Base-by-base conservation (phyloP, 2,329 filamentous ascomycete genomes). In the Colletotrichum cereale region DNA sequence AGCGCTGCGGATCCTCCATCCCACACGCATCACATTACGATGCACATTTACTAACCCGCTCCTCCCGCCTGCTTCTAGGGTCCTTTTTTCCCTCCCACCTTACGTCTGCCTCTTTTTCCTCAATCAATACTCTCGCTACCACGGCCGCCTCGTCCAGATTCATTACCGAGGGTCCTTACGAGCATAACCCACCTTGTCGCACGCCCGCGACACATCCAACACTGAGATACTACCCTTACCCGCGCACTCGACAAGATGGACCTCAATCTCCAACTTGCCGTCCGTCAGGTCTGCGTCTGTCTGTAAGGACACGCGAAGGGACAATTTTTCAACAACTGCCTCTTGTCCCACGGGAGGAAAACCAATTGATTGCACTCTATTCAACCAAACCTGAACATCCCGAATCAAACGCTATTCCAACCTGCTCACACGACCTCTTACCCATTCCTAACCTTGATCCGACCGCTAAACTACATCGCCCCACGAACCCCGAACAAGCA, bases 221-320 rank as follows among this genome's bases (percentile, higher is more conserved):
- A 47, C 58, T 31, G 52, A n/a, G n/a, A n/a, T n/a, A 42, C 44
- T 21, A 57, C 38, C 62, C 29, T 57, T 42, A 66, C 44, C 47
- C 31, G 47, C 34, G 36, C 64, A 61, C 56, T 62, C 69, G 72
- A 73, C 72, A 73, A 73, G 72, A 73, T 73, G 72, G 72, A 73
- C 47, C 53, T 66, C 67, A 67, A 71, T 47, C 34, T 73, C 72
- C 72, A 73, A 73, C 72, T 73, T 73, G 72, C 72, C 72, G 66
- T 56, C 62, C 60, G 70, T 64, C 42, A 73, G 65, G 65, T 73
- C 66, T 70, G 61, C 21, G 69, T 62, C 66, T 65, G 62, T 73
- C 57, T 73, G 62, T 73, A 73, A 66, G 24, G 61, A 55, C 40
- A 63, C 66, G 70, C 65, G 58, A 73, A 63, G 50, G 56, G 57